Percentiles rank a stretch among this genome's conserved stretches.
Evolutionary conservation across 495 filamentous ascomycete species (phyloP).

Genomic region (Podospora anserina): DNA sequence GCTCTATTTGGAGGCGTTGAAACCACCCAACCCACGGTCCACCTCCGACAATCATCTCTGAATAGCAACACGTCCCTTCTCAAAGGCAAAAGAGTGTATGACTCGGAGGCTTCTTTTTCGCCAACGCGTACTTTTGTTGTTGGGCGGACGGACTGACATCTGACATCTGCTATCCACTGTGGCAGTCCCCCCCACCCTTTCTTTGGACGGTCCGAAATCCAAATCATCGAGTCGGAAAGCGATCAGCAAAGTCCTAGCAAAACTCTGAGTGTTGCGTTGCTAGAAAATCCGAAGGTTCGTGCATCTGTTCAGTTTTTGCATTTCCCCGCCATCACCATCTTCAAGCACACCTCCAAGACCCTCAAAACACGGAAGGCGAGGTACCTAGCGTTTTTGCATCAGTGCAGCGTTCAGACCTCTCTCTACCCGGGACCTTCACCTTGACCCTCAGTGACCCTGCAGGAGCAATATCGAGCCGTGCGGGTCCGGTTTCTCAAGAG

Average conservation of each 20-base stretch:
- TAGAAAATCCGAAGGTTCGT: conserved; percentile 16
- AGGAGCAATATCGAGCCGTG: conserved; percentile 23
- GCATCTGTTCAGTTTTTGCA: not conserved
- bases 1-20: not conserved
- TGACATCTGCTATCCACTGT: not conserved
- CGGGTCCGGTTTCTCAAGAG: not conserved
- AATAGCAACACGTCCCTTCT: not conserved
- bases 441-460: conserved; percentile 18
- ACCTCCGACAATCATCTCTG: not conserved
- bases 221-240: not conserved
- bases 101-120: not conserved
- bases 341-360: not conserved
- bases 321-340: not conserved
- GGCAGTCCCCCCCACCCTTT: not conserved
- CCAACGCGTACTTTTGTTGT: not conserved
- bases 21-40: not conserved
- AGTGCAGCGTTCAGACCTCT: not conserved
- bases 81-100: conserved; percentile 1
- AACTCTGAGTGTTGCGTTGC: not conserved
- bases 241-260: not conserved
- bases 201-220: not conserved
- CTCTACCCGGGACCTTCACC: conserved; percentile 13
- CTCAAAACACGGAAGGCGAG: not conserved
- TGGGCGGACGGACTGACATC: conserved; percentile 2
- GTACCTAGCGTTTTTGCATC: not conserved